Evolutionary conservation across 2,329 filamentous ascomycete genomes (phyloP), one percentile per base, ranked within the genome.

Genomic region (Colletotrichum gigasporum): DNA sequence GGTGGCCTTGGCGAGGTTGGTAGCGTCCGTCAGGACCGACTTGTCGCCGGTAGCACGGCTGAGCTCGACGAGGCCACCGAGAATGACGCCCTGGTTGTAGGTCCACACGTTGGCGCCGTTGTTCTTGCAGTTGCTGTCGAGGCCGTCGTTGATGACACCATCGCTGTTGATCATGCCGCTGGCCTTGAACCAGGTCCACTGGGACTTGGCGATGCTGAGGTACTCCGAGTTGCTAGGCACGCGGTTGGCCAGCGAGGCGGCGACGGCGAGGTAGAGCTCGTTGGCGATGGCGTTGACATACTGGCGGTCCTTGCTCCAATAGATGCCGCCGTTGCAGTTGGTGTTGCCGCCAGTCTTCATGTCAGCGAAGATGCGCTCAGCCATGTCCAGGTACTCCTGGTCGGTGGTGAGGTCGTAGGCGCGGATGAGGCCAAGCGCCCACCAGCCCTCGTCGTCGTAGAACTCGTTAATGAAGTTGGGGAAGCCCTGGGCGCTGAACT

Each of bases 371-470:
- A 89, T 82, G 32, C 78, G 72, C 57, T 80, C 79, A 8, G 86
- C 85, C 5, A 81, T 76, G 47, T 85, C 71, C 37, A 90, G 82
- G 67, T 87, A 90, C n/a, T 79, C 77, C 2, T 67, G 34, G 44
- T 88, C 76, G 3, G 77, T 74, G 0, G 86, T 86, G 14, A 86
- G 75, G 69, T 90, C 87, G 69, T 81, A 87, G 4, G 84, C 78
- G 22, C 83, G 80, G 55, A 89, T 83, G 79, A 86, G 83, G 16
- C 79, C 87, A 62, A 89, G 78, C 9, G 82, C 86, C 87, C 87
- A 90, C 87, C 87, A 89, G n/a, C 85, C 82, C 70, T 86, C 83
- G 69, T 89, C 87, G 66, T 90, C 87, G 67, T 86, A 87, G 63
- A 76, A 87, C 6, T 82, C 79, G 63, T 87, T 85, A 58, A 83